Evolutionary conservation across 83 land plant species (phyloP).

Genomic region (Thuja plicata): DNA sequence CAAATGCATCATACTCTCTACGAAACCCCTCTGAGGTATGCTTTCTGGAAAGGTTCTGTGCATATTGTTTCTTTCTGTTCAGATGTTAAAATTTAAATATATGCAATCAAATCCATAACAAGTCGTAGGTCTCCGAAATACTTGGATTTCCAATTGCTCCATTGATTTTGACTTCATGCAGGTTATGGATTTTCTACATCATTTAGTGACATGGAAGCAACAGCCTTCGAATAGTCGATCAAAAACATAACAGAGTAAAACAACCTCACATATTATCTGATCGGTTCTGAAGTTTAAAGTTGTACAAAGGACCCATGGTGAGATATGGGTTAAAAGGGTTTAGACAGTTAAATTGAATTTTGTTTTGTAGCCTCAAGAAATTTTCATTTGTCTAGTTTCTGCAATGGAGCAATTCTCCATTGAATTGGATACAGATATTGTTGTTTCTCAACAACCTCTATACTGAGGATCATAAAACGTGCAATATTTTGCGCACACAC

Average conservation of each 20-base stretch:
- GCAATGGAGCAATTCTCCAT: too few relatives aligned
- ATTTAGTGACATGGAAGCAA: conserved; percentile 23
- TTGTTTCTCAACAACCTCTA: not conserved
- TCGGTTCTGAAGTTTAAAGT: too few relatives aligned
- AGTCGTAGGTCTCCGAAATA: not conserved
- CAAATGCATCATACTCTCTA: conserved; percentile 35
- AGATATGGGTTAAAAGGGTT: too few relatives aligned
- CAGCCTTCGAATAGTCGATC: not conserved
- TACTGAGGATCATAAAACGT: not conserved
- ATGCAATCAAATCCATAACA: not conserved
- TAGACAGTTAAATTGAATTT: too few relatives aligned
- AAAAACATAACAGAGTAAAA: not conserved
- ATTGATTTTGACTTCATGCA: not conserved
- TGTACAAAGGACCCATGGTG: too few relatives aligned
- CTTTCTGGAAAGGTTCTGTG: not conserved
- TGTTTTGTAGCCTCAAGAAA: too few relatives aligned
- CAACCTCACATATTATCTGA: not conserved
- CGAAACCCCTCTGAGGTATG: conserved; percentile 43
- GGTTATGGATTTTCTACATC: conserved; percentile 22
- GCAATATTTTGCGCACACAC: not conserved
- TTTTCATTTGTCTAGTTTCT: too few relatives aligned
- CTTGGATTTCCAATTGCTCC: not conserved
- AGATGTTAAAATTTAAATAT: not conserved
- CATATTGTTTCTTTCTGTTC: not conserved
- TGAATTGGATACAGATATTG: not conserved